Conservation (phyloP, 176 grass and related monocot genomes). For the bread wheat (Triticum aestivum) region DNA sequence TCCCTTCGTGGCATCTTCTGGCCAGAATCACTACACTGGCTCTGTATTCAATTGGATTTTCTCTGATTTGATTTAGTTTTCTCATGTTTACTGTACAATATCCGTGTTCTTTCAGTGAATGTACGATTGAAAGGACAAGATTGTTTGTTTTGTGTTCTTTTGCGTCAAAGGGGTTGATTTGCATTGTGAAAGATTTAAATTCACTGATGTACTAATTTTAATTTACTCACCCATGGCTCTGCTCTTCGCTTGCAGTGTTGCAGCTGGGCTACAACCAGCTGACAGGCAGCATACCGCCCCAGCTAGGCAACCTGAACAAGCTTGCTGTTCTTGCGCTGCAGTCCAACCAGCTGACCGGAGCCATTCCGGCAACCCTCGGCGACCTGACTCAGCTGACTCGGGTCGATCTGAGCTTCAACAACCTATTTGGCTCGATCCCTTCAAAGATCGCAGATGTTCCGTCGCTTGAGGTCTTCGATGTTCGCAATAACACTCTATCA, state of each 20-base stretch:
- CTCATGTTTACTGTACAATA: not conserved
- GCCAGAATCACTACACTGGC: not conserved
- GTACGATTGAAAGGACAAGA: not conserved
- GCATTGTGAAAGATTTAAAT: not conserved
- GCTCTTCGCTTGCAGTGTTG: conserved; percentile 54
- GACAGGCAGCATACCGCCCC: conserved; percentile 68
- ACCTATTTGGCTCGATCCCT: conserved; percentile 83
- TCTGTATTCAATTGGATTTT: not conserved
- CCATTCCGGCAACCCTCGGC: conserved; percentile 82
- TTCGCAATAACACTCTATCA: conserved; percentile 82
- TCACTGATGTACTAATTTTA: not conserved
- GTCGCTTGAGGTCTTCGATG: conserved; percentile 64
- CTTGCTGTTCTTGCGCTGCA: conserved; percentile 75
- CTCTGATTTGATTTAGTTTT: not conserved
- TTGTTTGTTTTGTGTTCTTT: not conserved
- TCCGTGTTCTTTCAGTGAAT: not conserved
- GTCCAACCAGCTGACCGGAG: conserved; percentile 82
- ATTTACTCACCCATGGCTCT: not conserved
- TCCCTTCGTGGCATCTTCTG: not conserved
- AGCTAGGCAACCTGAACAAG: conserved; percentile 69
- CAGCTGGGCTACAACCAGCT: conserved; percentile 94
- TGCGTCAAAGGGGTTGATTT: not conserved
- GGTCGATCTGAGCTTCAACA: conserved; percentile 91
- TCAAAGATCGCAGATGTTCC: conserved; percentile 60
- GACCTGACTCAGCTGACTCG: conserved; percentile 58